These are phyloP conservation scores for Geotrichum citri-aurantii DNA, from an alignment of 1,139 yeast genomes.

Conservation along the genomic window DNA sequence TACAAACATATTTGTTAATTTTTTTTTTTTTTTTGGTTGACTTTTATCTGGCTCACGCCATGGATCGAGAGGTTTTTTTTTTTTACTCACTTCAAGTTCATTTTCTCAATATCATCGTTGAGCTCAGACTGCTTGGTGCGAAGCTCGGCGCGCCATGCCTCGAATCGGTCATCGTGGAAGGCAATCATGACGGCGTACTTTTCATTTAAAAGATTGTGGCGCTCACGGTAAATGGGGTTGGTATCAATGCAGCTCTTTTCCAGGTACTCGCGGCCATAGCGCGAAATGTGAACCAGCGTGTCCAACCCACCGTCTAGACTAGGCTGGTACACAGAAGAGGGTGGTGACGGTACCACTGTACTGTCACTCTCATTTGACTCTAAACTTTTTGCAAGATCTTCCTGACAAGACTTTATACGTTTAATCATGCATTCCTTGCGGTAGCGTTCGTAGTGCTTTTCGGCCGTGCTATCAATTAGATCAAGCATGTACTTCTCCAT, in stretches of 20 bases:
- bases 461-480: conserved; percentile 72
- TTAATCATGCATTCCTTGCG: conserved; percentile 65
- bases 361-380: conserved; percentile 20
- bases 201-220: conserved; percentile 43
- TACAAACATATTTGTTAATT: background rate
- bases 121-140: conserved; percentile 50
- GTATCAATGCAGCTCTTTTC: conserved; percentile 41
- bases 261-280: conserved; percentile 37
- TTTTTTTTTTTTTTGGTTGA: too few relatives aligned
- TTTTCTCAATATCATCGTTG: conserved; percentile 49
- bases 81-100: background rate
- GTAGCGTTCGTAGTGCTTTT: conserved; percentile 73
- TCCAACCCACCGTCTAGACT: conserved; percentile 32
- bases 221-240: conserved; percentile 46
- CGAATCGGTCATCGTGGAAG: conserved; percentile 55
- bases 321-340: conserved; percentile 20
- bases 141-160: conserved; percentile 59
- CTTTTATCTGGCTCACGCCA: too few relatives aligned
- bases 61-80: too few relatives aligned
- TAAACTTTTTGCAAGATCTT: conserved; percentile 41
- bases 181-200: conserved; percentile 46
- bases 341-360: background rate
- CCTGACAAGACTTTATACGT: conserved; percentile 55
- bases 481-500: conserved; percentile 68
- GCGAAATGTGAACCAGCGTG: conserved; percentile 39